A percentile compares a stretch with the other conserved stretches of the same genome.
Conservation (phyloP, 768 basidiomycete genomes). For the Clathrus columnatus region DNA sequence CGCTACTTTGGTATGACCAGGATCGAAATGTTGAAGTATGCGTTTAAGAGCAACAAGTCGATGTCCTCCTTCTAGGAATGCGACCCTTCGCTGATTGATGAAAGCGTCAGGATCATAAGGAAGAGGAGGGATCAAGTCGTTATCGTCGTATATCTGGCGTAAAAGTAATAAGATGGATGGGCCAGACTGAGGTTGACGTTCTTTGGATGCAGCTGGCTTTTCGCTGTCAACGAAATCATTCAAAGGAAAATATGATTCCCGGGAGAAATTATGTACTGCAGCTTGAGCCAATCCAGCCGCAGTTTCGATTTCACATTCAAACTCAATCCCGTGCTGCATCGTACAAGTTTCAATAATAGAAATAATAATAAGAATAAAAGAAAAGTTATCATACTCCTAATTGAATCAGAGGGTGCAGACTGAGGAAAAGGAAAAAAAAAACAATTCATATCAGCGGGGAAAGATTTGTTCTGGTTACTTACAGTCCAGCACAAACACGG, state of each 20-base stretch:
- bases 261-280: constrained; percentile 27
- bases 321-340: constrained; percentile 3
- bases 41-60: constrained; percentile 37
- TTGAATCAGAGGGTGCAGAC: constrained; percentile 49
- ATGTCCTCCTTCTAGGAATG: constrained; percentile 26
- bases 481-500: constrained; percentile 29
- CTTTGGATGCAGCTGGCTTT: not conserved
- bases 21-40: constrained; percentile 34
- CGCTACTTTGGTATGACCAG: constrained; percentile 18
- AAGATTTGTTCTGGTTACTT: constrained; percentile 14
- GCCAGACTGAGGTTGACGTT: constrained; percentile 20
- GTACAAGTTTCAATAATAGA: not conserved
- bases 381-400: constrained; percentile 32
- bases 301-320: constrained; percentile 21
- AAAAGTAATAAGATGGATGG: constrained; percentile 43
- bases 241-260: constrained; percentile 21
- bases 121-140: constrained; percentile 38
- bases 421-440: constrained; percentile 16
- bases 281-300: constrained; percentile 35
- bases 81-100: constrained; percentile 27
- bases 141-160: constrained; percentile 41
- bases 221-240: constrained; percentile 16
- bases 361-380: not conserved
- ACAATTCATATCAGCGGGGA: not conserved
- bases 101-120: constrained; percentile 43